Base-by-base conservation (phyloP, 164 flowering plant genomes). In the Akebia trifoliata region DNA sequence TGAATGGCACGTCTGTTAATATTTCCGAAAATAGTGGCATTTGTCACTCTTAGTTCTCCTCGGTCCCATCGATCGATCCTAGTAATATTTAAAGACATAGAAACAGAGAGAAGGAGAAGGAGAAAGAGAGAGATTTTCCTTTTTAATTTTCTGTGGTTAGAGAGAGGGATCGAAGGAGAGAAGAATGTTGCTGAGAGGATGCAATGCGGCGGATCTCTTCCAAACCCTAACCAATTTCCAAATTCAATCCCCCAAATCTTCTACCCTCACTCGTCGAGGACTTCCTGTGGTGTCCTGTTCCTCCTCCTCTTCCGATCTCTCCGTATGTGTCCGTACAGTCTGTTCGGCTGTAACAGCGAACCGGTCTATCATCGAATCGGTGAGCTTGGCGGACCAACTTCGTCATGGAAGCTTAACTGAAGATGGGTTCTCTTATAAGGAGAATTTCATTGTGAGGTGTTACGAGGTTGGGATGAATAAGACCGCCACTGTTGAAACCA, bases 391-490 rank as follows among this genome's bases (percentile, higher is more conserved):
- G 9, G 95, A 90, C 63, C 67, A 78, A 74, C 75, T 93, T 0
- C 68, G 97, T 56, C 68, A 76, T 6, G 97, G 97, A 50, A 79
- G 78, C 59, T 73, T 88, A 78, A 47, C 74, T 54, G 92, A 83
- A 55, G 88, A 86, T 57, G 87, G 95, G 15, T 46, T 83, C 36
- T 88, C 98, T n/a, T 91, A 74, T 51, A 91, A 86, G 73, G 98
- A 91, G 78, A 80, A 65, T 69, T 86, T 91, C 59, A 81, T 88
- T 22, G 88, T 91, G 31, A 75, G 96, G 71, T 75, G 89, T 60
- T 88, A 88, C 57, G 98, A 91, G 67, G 98, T 91, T 32, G 96
- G 96, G 43, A 76, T 87, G 59, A 93, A 93, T 68, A 90, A 86
- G 69, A 93, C 97, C 30, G 96, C 95, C 34, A 93, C 97, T 28